Evolutionary conservation across 805 yeast genomes (phyloP), one percentile per base, ranked within the genome.

Genomic region (Lipomyces oligophaga): DNA sequence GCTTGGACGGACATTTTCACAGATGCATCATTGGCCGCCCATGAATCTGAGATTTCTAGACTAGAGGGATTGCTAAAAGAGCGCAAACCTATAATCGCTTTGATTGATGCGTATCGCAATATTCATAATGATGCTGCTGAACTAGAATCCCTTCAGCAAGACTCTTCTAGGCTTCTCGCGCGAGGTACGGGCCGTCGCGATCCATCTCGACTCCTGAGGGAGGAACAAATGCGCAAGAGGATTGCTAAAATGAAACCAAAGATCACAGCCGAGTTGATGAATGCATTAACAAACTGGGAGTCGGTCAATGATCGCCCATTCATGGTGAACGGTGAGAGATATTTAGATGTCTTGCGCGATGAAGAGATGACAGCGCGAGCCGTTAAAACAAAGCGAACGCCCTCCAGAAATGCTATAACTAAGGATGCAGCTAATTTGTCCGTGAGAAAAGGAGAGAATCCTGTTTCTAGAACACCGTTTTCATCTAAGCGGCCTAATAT

Each of bases 141-240:
- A 38, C 72, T 93, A 31, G 81, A 74, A 30, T 83, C 79, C 51
- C 79, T 93, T 3, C 75, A 83, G 1, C 81, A 79, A 58, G 93
- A 90, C 62, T 80, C 97, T 0, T 79, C 90, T 0, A 74, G 97
- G 52, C 71, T 89, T 34, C 78, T 83, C 52, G 78, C 85, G 59
- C 81, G 66, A 13, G 59, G 63, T 5, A 58, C 64, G 5, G 57
- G 54, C 2, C 43, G 57, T 5, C 56, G 66, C 3, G 69, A 65
- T 40, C 89, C 90, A 54, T 81, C 80, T 50, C 81, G 89, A 20
- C 68, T 90, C 48, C 71, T 84, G 47, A 76, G 82, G 47, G 98
- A 90, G 62, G 96, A 88, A 61, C 81, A 75, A 59, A 70, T 80
- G 32, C 70, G 97, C 45, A 82, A 82, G 56, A 75, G 76, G 43